Evolutionary conservation across 1,139 yeast genomes (phyloP), one percentile per base, ranked within the genome.

Genomic region (Candida sanyaensis): DNA sequence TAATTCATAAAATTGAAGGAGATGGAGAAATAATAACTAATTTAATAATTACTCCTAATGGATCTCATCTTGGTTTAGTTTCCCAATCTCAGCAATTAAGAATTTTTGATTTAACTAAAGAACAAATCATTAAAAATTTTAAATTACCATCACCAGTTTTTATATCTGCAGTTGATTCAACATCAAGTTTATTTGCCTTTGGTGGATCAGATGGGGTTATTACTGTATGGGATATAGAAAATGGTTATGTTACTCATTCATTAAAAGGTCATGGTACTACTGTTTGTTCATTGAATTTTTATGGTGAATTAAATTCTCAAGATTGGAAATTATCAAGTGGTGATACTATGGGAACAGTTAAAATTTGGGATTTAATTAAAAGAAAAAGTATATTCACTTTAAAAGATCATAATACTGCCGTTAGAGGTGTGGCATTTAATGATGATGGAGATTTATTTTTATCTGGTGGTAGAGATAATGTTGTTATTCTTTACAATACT

Each of bases 171-270:
- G 81, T 81, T 30, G 99, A 93, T 64, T 65, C 81, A 5, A 90
- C 97, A 0, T 87, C 96, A 12, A 82, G 96, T 4, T 73, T 93
- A 44, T 82, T 92, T 61, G 96, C 97, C 33, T 85, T 95, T 60
- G 99, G 99, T 43, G 93, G 96, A 42, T 88, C 97, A 0, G 99
- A 95, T 64, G 98, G 99, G 44, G 81, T 84, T 37, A 88, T 92
- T 21, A 85, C 90, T 44, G 96, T 95, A 2, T 91, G 96, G 88
- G 99, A 93, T 65, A 78, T 93, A 41, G 92, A 83, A 55, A 92
- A 92, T 32, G 95, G 96, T 1, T 90, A 80, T 55, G 81, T 87
- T 2, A 93, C 99, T 0, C 99, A 93, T 67, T 85, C 90, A 13
- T 78, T 93, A 52, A 86, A 89, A 63, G 98, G 99, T 0, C 99